Evolutionary conservation across 2,329 filamentous ascomycete species (phyloP).

Genomic region (Aspergillus amoenus): DNA sequence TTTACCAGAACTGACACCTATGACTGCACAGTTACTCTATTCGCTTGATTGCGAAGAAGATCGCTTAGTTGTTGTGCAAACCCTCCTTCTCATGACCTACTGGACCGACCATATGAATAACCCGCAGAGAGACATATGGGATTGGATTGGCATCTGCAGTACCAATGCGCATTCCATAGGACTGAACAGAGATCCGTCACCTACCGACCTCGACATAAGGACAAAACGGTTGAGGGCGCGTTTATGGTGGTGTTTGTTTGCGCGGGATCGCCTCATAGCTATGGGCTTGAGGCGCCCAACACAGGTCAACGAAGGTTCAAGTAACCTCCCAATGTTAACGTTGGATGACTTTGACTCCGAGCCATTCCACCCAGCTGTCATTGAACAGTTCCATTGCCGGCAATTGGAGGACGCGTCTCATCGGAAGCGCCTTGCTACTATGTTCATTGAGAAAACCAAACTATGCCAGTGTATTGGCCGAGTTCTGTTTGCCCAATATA

Average conservation of each 20-base stretch:
- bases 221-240: conserved; percentile 70
- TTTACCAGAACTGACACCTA: conserved; percentile 5
- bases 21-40: conserved; percentile 65
- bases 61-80: conserved; percentile 78
- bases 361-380: conserved; percentile 63
- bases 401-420: conserved; percentile 66
- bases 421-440: conserved; percentile 72
- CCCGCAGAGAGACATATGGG: conserved; percentile 65
- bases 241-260: conserved; percentile 94
- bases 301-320: conserved; percentile 84
- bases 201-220: conserved; percentile 17
- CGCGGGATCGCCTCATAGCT: conserved; percentile 84
- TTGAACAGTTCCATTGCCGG: conserved; percentile 65
- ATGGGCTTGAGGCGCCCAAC: conserved; percentile 86
- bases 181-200: conserved; percentile 20
- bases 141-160: conserved; percentile 26
- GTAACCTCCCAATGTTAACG: conserved; percentile 83
- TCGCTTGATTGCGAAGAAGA: conserved; percentile 90
- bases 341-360: conserved; percentile 77
- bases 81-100: conserved; percentile 83
- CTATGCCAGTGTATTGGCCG: conserved; percentile 82
- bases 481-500: conserved; percentile 84
- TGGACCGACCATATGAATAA: conserved; percentile 93
- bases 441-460: conserved; percentile 87
- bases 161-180: conserved; percentile 26